Evolutionary conservation across 1,139 yeast genomes (phyloP).

Genomic region (Tardiomyces blankii): DNA sequence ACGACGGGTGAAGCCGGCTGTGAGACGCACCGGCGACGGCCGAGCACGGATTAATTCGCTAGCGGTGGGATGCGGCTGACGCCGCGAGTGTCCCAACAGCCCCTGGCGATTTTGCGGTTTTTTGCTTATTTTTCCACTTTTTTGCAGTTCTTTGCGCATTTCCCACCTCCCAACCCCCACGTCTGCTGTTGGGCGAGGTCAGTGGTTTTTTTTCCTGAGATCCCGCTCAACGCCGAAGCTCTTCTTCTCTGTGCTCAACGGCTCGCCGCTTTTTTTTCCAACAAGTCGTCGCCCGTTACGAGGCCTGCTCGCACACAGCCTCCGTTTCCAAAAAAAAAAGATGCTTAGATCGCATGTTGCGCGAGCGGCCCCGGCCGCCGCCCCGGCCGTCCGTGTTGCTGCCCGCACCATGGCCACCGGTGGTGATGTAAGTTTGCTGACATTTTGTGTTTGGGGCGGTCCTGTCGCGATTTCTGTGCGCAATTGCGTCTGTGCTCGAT

Average conservation of each 20-base stretch:
- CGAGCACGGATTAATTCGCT: neutral
- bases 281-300: neutral
- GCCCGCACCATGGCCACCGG: neutral
- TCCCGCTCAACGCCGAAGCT: neutral
- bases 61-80: neutral
- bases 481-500: too few relatives aligned
- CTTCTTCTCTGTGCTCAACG: neutral
- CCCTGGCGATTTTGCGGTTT: neutral
- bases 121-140: neutral
- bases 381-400: neutral
- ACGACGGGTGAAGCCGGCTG: too few relatives aligned
- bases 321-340: neutral
- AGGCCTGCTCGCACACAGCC: neutral
- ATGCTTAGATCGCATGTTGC: neutral
- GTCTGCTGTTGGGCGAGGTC: neutral
- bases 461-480: too few relatives aligned
- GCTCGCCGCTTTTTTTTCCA: neutral
- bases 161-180: neutral
- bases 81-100: neutral
- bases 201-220: neutral
- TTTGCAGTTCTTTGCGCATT: neutral
- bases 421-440: neutral
- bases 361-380: neutral
- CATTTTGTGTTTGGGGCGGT: too few relatives aligned
- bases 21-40: too few relatives aligned